Base-by-base conservation (phyloP, 805 yeast species). In the Starmerella vaccinii region DNA sequence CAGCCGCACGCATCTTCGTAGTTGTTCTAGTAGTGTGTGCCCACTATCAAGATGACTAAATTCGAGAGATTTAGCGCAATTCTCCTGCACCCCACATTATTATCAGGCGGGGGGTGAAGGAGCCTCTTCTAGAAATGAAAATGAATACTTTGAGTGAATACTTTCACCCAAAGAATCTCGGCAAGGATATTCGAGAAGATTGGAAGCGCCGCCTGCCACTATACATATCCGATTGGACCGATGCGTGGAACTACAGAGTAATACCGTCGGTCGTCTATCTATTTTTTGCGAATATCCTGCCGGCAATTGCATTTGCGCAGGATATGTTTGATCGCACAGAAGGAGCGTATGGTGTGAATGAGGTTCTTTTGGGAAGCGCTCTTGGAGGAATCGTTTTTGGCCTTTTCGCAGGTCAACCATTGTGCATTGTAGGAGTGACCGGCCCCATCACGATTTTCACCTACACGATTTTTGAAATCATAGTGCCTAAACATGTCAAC, bases 281-380 rank as follows among this genome's bases (percentile, higher is more conserved):
- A 13, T 90, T 83, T 65, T 88, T 92, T 72, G 88, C 95, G 39
- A 90, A 92, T 51, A 51, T 90, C 41, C 71, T 90, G 34, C 97
- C 97, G 1, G 97, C 97, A 0, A 75, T 90, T 38, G 96, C 97
- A 0, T 90, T 90, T 72, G 95, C 97, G 0, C 96, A 87, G 62
- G 97, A 90, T 63, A 84, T 90, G 95, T 89, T 88, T 65, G 95
- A 89, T 65, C 81, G 86, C 54, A 90, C 98, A 0, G 68, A 83
- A 45, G 80, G 84, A 57, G 75, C 89, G 12, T 90, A 87, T 61
- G 98, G 98, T 3, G 83, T 92, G 4, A 92, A 90, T 62, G 98
- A 90, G 62, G 83, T 90, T 2, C 71, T 90, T 22, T 61, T 92
- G 62, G 74, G 92, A 6, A 79, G 89, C 29, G 95, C 95, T 0